Evolutionary conservation across 2,329 filamentous ascomycete genomes (phyloP).

Genomic region (Hypoxylon sp.): DNA sequence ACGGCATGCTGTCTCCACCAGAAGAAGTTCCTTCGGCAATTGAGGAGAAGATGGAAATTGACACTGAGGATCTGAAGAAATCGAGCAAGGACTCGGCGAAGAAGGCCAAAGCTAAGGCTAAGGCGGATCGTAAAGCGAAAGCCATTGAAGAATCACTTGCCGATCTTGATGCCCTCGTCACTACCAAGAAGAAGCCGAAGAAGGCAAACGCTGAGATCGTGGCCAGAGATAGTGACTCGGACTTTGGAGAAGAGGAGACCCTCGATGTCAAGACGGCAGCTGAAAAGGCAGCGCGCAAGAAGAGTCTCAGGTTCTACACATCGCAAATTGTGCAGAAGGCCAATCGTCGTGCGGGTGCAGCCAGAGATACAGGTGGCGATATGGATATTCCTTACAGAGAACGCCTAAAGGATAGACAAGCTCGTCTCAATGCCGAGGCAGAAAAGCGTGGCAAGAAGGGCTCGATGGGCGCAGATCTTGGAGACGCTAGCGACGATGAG

Average conservation of each 20-base stretch:
- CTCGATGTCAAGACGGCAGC: constrained; percentile 84
- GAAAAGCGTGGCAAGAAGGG: constrained; percentile 82
- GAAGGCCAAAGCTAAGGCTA: constrained; percentile 60
- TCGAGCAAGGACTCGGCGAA: constrained; percentile 48
- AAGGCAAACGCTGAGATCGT: constrained; percentile 52
- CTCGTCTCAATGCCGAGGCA: constrained; percentile 88
- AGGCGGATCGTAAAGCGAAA: constrained; percentile 61
- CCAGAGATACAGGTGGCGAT: constrained; percentile 82
- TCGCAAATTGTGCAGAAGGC: constrained; percentile 97
- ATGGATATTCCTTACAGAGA: constrained; percentile 90
- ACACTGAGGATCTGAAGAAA: constrained; percentile 44
- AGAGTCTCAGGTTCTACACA: constrained; percentile 96
- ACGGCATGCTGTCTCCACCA: constrained; percentile 45
- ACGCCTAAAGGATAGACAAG: constrained; percentile 86
- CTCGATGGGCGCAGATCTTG: constrained; percentile 75
- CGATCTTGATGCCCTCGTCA: constrained; percentile 76
- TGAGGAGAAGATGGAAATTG: constrained; percentile 55
- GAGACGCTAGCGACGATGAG: constrained; percentile 76
- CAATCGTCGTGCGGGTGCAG: constrained; percentile 83
- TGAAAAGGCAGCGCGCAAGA: constrained; percentile 91
- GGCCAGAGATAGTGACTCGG: constrained; percentile 75
- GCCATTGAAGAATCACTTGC: constrained; percentile 79
- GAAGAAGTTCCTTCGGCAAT: constrained; percentile 54
- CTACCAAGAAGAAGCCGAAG: constrained; percentile 61
- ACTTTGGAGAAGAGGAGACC: constrained; percentile 91